Conservation (phyloP, 2,329 filamentous ascomycete genomes). For the Neodidymelliopsis sp. region DNA sequence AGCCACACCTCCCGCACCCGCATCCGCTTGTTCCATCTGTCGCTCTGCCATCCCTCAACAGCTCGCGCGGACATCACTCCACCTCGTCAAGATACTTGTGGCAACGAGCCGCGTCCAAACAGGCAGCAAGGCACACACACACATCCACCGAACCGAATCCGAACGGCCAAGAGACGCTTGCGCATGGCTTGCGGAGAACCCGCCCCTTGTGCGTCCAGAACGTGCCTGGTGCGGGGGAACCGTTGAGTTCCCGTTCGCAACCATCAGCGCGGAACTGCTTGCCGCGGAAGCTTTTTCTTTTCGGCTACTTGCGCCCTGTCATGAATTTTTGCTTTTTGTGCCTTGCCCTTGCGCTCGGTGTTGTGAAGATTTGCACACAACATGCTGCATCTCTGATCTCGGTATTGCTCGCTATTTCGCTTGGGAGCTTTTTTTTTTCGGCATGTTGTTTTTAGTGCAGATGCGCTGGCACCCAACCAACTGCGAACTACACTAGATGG, state of each 20-base stretch:
- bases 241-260: slow-evolving; percentile 14
- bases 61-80: no score
- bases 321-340: background rate
- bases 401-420: background rate
- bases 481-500: slow-evolving; percentile 2
- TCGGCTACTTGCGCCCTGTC: background rate
- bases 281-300: background rate
- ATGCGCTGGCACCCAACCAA: slow-evolving; percentile 3
- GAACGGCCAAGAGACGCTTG: slow-evolving; percentile 11
- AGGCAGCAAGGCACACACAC: slow-evolving; percentile 9
- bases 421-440: background rate
- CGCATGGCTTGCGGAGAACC: slow-evolving; percentile 22
- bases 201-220: slow-evolving; percentile 18
- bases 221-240: slow-evolving; percentile 15
- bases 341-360: background rate
- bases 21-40: background rate
- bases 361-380: background rate
- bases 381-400: background rate
- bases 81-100: background rate
- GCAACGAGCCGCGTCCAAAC: slow-evolving; percentile 4
- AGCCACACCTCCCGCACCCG: slow-evolving; percentile 2
- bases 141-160: slow-evolving; percentile 1
- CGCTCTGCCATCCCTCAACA: no score
- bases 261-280: slow-evolving; percentile 6
- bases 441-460: slow-evolving; percentile 1